Evolutionary conservation across 1,284 basidiomycete species (phyloP).

Genomic region (Apiotrichum mycotoxinovorans): DNA sequence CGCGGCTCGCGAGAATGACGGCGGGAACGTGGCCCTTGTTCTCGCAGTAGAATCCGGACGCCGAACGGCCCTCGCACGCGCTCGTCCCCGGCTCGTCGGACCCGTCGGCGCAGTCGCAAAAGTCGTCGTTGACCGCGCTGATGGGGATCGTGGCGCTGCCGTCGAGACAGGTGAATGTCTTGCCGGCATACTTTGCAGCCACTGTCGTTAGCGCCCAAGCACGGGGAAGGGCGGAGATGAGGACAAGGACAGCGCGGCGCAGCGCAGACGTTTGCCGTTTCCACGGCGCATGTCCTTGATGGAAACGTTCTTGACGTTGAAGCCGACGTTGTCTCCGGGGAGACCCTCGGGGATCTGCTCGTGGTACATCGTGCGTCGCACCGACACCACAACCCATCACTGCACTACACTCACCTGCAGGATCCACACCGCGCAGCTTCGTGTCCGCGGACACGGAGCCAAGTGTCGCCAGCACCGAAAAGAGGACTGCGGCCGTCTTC

Average conservation of each 20-base stretch:
- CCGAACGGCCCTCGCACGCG: conserved; percentile 62
- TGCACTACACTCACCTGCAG: conserved; percentile 10
- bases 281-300: conserved; percentile 99
- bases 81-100: conserved; percentile 92
- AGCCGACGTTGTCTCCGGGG: conserved; percentile 92
- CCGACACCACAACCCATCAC: background rate
- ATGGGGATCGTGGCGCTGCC: conserved; percentile 54
- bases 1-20: conserved; percentile 71
- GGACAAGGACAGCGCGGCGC: conserved; percentile 47
- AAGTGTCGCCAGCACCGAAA: conserved; percentile 13
- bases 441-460: conserved; percentile 1
- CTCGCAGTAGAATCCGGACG: conserved; percentile 75
- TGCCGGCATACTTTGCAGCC: conserved; percentile 11
- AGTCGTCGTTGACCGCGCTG: conserved; percentile 85
- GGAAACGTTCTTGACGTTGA: conserved; percentile 87
- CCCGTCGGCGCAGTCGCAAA: conserved; percentile 88
- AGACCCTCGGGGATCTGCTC: conserved; percentile 93
- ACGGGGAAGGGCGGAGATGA: no score
- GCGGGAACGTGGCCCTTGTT: conserved; percentile 86
- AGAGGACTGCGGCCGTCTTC: conserved; percentile 6
- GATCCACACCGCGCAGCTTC: conserved; percentile 17
- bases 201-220: no score
- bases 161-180: conserved; percentile 43
- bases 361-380: conserved; percentile 77
- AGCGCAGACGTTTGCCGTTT: conserved; percentile 74